A percentile compares a stretch with the other conserved stretches of the same genome.
These are phyloP conservation scores for Cantharellus cinnabarinus DNA, from an alignment of 768 basidiomycete species.

Conservation along the genomic window DNA sequence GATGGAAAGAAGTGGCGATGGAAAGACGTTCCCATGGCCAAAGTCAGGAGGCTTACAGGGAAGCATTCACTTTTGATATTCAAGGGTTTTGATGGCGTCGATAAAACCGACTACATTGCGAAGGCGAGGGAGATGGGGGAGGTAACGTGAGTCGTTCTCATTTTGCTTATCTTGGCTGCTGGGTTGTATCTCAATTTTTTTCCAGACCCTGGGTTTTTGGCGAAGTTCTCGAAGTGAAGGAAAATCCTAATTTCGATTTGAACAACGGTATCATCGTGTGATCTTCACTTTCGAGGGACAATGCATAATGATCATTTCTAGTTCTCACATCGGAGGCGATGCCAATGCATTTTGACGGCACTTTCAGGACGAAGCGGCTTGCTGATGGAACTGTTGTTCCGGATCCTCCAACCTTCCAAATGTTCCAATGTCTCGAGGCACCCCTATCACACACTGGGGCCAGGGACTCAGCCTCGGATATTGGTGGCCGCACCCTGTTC, in stretches of 20 bases:
- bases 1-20: neutral
- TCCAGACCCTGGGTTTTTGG: neutral
- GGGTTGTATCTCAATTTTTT: neutral
- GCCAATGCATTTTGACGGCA: slow-evolving; percentile 1
- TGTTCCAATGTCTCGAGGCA: neutral
- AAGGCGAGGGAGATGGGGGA: neutral
- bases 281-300: neutral
- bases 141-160: neutral
- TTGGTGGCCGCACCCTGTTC: neutral
- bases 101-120: neutral
- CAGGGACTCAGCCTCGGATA: neutral
- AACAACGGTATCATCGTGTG: neutral
- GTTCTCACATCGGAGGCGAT: neutral
- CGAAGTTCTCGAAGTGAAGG: neutral
- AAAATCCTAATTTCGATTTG: neutral
- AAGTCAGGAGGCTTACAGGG: neutral
- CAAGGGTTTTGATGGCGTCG: neutral
- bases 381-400: neutral
- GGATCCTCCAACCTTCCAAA: neutral
- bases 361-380: neutral
- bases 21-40: neutral
- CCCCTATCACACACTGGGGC: neutral
- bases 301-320: neutral
- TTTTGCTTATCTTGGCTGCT: neutral
- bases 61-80: neutral